Evolutionary conservation across 2,329 filamentous ascomycete species (phyloP).

Genomic region (Sporothrix schenckii): DNA sequence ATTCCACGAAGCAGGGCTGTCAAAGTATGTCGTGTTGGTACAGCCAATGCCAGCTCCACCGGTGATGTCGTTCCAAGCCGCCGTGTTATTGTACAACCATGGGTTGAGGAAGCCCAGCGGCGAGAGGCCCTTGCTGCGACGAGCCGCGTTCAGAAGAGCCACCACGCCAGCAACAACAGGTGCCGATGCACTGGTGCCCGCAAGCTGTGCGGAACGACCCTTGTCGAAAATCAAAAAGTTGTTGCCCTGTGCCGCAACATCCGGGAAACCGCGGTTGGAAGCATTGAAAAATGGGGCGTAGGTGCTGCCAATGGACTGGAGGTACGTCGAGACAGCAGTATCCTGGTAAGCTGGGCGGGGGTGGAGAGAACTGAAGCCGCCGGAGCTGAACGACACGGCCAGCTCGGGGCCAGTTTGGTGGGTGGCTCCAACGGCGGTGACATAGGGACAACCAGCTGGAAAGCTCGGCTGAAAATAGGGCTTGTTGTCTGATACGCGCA

Average conservation of each 20-base stretch:
- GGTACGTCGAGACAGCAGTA: conserved; percentile 45
- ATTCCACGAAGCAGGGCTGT: conserved; percentile 38
- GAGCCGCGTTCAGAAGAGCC: conserved; percentile 50
- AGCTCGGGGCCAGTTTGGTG: conserved; percentile 42
- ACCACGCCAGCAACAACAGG: conserved; percentile 50
- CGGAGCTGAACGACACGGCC: conserved; percentile 43
- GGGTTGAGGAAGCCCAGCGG: conserved; percentile 53
- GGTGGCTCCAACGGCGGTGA: conserved; percentile 61
- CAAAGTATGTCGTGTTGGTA: conserved; percentile 31
- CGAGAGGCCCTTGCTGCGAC: conserved; percentile 43
- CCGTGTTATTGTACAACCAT: conserved; percentile 43
- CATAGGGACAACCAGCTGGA: conserved; percentile 45
- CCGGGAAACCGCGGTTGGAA: conserved; percentile 51
- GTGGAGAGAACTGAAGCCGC: conserved; percentile 55
- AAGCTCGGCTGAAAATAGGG: conserved; percentile 49
- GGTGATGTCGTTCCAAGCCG: conserved; percentile 40
- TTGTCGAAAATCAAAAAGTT: conserved; percentile 40
- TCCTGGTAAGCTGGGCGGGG: conserved; percentile 49
- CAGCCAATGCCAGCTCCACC: conserved; percentile 39
- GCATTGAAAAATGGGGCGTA: conserved; percentile 52
- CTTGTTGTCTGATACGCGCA: conserved; percentile 55
- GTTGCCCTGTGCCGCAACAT: conserved; percentile 59
- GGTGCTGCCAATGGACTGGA: conserved; percentile 47
- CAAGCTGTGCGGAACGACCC: conserved; percentile 31
- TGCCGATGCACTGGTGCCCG: conserved; percentile 46